These are phyloP conservation scores for Camillea tinctor DNA, from an alignment of 2,329 filamentous ascomycete species.

Conservation along the genomic window DNA sequence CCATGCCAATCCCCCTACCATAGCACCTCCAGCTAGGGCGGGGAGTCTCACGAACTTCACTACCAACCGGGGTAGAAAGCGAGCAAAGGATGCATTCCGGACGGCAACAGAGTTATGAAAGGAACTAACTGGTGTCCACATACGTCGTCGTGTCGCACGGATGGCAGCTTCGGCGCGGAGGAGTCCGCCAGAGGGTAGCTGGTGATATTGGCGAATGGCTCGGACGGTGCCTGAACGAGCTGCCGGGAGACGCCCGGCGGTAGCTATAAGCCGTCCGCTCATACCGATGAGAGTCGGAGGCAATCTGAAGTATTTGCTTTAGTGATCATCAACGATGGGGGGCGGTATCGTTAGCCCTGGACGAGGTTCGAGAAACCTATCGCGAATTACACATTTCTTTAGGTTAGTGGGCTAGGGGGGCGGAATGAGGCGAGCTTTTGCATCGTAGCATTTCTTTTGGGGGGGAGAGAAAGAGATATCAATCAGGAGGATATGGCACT, in stretches of 20 bases:
- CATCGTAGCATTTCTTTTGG: neutral
- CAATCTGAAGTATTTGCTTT: constrained; percentile 17
- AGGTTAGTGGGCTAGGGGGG: neutral
- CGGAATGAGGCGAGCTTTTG: neutral
- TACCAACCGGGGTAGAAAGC: constrained; percentile 80
- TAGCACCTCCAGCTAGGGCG: constrained; percentile 86
- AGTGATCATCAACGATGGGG: constrained; percentile 27
- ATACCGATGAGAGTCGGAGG: constrained; percentile 34
- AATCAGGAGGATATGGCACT: neutral
- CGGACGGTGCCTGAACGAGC: constrained; percentile 37
- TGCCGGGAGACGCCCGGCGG: constrained; percentile 32
- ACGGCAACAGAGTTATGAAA: constrained; percentile 76
- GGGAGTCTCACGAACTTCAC: constrained; percentile 85
- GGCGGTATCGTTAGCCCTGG: neutral
- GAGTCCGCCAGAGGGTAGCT: constrained; percentile 66
- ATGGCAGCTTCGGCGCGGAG: constrained; percentile 64
- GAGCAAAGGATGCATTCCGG: constrained; percentile 63
- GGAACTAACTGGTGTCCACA: constrained; percentile 78
- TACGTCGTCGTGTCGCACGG: constrained; percentile 59
- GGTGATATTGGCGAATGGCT: constrained; percentile 63
- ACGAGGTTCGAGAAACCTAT: neutral
- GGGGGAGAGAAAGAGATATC: no score
- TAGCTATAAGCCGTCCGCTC: constrained; percentile 37
- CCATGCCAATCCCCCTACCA: constrained; percentile 85
- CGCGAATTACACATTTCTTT: neutral